These are phyloP conservation scores for Podospora didyma DNA, from an alignment of 495 filamentous ascomycete genomes.

Conservation along the genomic window DNA sequence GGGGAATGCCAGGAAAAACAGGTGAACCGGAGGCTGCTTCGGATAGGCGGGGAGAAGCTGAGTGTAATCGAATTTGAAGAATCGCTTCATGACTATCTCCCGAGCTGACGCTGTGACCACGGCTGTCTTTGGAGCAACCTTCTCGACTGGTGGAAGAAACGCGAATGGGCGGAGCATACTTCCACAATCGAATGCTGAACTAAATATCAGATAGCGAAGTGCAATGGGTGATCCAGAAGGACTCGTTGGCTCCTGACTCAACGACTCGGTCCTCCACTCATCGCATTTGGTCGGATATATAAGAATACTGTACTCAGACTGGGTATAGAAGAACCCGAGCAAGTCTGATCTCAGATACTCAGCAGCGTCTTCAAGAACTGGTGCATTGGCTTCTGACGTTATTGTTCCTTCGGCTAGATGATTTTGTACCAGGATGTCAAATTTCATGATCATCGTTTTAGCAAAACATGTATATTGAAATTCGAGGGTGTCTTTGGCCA, in stretches of 20 bases:
- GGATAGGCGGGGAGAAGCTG: conserved; percentile 19
- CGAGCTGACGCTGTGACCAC: not conserved
- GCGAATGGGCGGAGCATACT: conserved; percentile 19
- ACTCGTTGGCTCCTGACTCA: conserved; percentile 16
- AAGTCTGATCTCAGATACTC: conserved; percentile 25
- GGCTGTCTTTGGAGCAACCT: not conserved
- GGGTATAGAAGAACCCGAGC: conserved; percentile 29
- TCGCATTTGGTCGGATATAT: conserved; percentile 38
- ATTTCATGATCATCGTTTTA: conserved; percentile 16
- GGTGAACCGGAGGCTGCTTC: conserved; percentile 1
- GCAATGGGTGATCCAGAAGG: conserved; percentile 17
- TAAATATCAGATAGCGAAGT: conserved; percentile 36
- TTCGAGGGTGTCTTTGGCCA: conserved; percentile 24
- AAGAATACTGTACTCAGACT: conserved; percentile 32
- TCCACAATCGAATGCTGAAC: conserved; percentile 13
- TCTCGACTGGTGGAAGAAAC: not conserved
- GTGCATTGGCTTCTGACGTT: conserved; percentile 9
- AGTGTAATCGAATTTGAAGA: conserved; percentile 23
- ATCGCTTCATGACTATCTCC: conserved; percentile 18
- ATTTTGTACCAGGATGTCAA: conserved; percentile 1
- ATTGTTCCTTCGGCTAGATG: conserved; percentile 17
- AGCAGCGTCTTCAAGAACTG: conserved; percentile 23
- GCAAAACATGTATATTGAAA: conserved; percentile 31
- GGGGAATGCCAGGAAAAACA: conserved; percentile 32
- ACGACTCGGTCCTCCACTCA: conserved; percentile 28